Conservation (phyloP, 495 filamentous ascomycete species). For the Penicillium flavigenum region DNA sequence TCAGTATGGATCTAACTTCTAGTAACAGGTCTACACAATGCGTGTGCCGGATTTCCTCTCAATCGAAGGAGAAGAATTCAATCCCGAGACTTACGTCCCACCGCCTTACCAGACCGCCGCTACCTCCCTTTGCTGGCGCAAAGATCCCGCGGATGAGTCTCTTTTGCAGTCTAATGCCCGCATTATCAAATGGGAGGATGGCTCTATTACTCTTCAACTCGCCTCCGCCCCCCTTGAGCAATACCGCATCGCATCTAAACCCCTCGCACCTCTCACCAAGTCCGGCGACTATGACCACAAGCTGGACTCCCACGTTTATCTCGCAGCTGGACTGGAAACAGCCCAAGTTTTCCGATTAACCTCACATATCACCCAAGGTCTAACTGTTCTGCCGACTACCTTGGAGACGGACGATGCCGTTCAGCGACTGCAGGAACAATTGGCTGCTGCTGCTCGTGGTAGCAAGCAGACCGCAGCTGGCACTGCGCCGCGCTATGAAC, state of each 20-base stretch:
- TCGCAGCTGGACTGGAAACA: conserved; percentile 68
- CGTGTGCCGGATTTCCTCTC: conserved; percentile 77
- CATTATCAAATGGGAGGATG: conserved; percentile 80
- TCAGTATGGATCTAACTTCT: neutral
- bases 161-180: conserved; percentile 73
- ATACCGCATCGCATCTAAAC: conserved; percentile 73
- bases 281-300: conserved; percentile 62
- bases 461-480: conserved; percentile 60
- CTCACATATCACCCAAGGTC: conserved; percentile 75
- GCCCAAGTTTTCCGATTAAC: conserved; percentile 70
- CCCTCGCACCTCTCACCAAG: conserved; percentile 68
- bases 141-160: conserved; percentile 58
- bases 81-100: conserved; percentile 66
- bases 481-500: conserved; percentile 54
- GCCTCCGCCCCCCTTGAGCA: conserved; percentile 71
- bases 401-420: conserved; percentile 75
- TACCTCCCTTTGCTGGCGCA: conserved; percentile 68
- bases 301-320: conserved; percentile 79
- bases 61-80: conserved; percentile 71
- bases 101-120: conserved; percentile 66
- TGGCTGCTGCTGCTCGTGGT: conserved; percentile 59
- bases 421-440: conserved; percentile 65
- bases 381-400: conserved; percentile 68
- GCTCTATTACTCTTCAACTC: conserved; percentile 76
- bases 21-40: conserved; percentile 68